Conservation (phyloP, 2,329 filamentous ascomycete genomes). For the Allantophomopsis lycopodina region DNA sequence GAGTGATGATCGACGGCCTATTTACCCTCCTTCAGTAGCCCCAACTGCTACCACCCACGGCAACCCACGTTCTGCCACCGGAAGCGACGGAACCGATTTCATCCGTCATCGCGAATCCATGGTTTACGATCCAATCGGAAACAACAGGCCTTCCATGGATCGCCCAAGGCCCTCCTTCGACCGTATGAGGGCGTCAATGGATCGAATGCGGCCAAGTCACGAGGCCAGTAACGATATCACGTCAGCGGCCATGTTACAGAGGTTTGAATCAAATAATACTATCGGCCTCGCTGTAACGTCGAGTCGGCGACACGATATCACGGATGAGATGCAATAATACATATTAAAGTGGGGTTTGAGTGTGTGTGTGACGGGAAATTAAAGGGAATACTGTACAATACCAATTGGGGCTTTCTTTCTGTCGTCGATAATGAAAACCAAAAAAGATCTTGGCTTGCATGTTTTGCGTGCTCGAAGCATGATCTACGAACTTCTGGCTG, state of each 20-base stretch:
- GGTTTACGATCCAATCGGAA: constrained; percentile 24
- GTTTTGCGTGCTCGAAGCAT: no score
- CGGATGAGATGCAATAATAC: constrained; percentile 8
- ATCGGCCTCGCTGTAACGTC: constrained; percentile 8
- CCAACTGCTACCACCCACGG: constrained; percentile 58
- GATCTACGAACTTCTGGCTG: no score
- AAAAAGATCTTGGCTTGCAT: no score
- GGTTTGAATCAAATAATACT: constrained; percentile 61
- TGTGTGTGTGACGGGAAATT: no score
- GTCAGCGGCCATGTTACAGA: constrained; percentile 69
- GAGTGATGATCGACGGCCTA: constrained; percentile 76
- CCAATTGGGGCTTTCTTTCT: no score
- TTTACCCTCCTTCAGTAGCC: constrained; percentile 84
- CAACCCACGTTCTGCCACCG: constrained; percentile 71
- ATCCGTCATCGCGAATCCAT: constrained; percentile 52
- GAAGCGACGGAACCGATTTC: constrained; percentile 88
- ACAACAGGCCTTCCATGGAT: constrained; percentile 28
- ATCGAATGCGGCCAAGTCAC: constrained; percentile 69
- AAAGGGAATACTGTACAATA: no score
- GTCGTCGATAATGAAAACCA: no score
- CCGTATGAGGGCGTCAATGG: constrained; percentile 74
- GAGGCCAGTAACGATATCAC: constrained; percentile 87
- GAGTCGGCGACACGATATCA: constrained; percentile 11
- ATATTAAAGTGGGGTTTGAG: no score
- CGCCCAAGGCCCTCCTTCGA: constrained; percentile 76